A percentile compares a stretch with the other conserved stretches of the same genome.
Conservation (phyloP, 768 basidiomycete species). For the Tylopilus vinaceipallidus region DNA sequence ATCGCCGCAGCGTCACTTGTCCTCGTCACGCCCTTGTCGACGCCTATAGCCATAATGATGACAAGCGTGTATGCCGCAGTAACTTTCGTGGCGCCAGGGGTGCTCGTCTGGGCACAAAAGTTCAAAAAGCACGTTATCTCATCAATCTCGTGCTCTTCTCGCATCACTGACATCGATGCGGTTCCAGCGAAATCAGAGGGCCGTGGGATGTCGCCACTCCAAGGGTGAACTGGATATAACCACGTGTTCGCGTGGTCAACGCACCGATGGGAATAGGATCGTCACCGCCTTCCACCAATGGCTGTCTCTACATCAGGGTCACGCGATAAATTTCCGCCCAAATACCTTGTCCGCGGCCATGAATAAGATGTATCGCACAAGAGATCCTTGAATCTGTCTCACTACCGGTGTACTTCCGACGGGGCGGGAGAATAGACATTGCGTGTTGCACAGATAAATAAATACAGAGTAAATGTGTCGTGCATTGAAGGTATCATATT, state of each 20-base stretch:
- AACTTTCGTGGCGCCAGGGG: constrained; percentile 69
- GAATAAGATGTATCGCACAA: constrained; percentile 2
- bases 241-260: constrained; percentile 23
- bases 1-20: constrained; percentile 50
- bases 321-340: constrained; percentile 26
- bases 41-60: constrained; percentile 53
- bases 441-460: background rate
- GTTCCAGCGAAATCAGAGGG: constrained; percentile 77
- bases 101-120: constrained; percentile 81
- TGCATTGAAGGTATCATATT: constrained; percentile 38
- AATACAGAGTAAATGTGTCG: constrained; percentile 14
- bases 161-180: constrained; percentile 9
- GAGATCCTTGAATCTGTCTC: background rate
- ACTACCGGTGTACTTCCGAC: constrained; percentile 12
- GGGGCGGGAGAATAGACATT: constrained; percentile 4
- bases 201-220: constrained; percentile 90
- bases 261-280: constrained; percentile 28
- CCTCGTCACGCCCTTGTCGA: constrained; percentile 54
- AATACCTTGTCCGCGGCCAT: constrained; percentile 27
- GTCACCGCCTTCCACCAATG: constrained; percentile 25
- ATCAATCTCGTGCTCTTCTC: constrained; percentile 9
- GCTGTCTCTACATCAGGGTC: constrained; percentile 12
- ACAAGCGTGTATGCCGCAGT: constrained; percentile 49
- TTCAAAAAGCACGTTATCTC: constrained; percentile 72
- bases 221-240: constrained; percentile 48